Evolutionary conservation across 2,329 filamentous ascomycete genomes (phyloP), one percentile per base, ranked within the genome.

Genomic region (Xylaria sp.): DNA sequence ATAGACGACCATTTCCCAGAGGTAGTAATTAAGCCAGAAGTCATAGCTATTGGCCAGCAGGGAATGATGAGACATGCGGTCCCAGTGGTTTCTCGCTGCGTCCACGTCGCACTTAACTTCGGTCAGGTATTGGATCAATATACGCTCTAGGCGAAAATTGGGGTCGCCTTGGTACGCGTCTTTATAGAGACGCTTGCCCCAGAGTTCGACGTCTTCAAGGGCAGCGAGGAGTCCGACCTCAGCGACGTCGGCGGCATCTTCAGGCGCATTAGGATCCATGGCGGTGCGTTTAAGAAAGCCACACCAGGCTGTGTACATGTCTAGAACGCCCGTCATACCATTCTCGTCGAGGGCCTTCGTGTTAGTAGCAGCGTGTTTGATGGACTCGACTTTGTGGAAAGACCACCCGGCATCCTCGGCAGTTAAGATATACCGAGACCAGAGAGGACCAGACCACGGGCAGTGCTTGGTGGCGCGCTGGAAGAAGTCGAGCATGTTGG

Each of bases 251-350:
- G 92, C 86, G 63, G 95, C 93, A 77, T 97, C 94, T 66, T 95
- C 92, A 1, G 88, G 88, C 1, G 92, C 89, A 67, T 89, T 88
- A 1, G 89, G 85, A 65, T 89, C 85, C 83, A 97, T 94, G 20
- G 95, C 93, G 58, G 90, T 90, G 28, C 96, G 91, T 73, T 95
- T 93, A 23, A 99, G 86, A 74, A 95, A 98, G 59, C 93, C 94
- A 77, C 95, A 97, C 96, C 96, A 99, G 0, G 94, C 92, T 62
- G 93, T 90, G 76, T 97, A 94, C 76, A 98, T 93, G 75, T 97
- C 93, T 67, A 98, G 87, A 38, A 97, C 89, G 72, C 94, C 92
- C 59, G 93, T 89, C 86, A 97, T 91, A 28, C 94, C 94, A 69
- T 93, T 90, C 71, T 92, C 90, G 78, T 97, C 94, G 5, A 98